Percentiles rank a stretch among this genome's conserved stretches.
Evolutionary conservation across 176 grass and related monocot species (phyloP).

Genomic region (Bonia amplexicaulis): DNA sequence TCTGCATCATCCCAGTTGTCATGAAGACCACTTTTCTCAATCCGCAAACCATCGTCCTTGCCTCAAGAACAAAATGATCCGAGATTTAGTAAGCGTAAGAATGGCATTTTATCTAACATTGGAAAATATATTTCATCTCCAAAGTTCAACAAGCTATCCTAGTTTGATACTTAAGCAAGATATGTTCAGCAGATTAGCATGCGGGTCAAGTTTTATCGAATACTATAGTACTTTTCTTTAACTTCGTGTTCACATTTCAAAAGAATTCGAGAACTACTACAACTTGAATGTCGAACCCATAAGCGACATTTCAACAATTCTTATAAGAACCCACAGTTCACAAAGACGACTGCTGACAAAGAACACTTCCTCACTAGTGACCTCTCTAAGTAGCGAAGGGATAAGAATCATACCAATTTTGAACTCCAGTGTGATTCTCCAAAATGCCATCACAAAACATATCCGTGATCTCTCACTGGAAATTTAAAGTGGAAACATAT

Average conservation of each 20-base stretch:
- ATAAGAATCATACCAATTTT: conserved; percentile 55
- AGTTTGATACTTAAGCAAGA: not conserved
- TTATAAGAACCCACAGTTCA: not conserved
- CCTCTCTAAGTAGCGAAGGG: not conserved
- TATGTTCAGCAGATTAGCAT: not conserved
- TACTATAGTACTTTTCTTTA: not conserved
- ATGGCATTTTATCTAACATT: not conserved
- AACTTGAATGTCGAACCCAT: not conserved
- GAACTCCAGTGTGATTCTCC: conserved; percentile 86
- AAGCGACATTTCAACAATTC: not conserved
- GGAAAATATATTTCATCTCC: not conserved
- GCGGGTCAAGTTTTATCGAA: not conserved
- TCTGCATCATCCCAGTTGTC: no score
- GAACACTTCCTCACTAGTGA: not conserved
- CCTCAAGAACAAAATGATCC: conserved; percentile 36
- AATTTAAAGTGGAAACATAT: conserved; percentile 23
- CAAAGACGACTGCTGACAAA: no score
- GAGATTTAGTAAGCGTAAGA: not conserved
- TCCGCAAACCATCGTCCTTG: conserved; percentile 60
- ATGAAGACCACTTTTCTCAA: no score
- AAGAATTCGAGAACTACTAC: not conserved
- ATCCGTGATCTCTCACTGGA: conserved; percentile 83
- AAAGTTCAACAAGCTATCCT: not conserved
- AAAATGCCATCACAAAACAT: conserved; percentile 94
- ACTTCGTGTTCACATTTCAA: not conserved